phyloP scores from a whole-genome alignment of 2,329 filamentous ascomycete species.

The Colletotrichum tropicale region DNA sequence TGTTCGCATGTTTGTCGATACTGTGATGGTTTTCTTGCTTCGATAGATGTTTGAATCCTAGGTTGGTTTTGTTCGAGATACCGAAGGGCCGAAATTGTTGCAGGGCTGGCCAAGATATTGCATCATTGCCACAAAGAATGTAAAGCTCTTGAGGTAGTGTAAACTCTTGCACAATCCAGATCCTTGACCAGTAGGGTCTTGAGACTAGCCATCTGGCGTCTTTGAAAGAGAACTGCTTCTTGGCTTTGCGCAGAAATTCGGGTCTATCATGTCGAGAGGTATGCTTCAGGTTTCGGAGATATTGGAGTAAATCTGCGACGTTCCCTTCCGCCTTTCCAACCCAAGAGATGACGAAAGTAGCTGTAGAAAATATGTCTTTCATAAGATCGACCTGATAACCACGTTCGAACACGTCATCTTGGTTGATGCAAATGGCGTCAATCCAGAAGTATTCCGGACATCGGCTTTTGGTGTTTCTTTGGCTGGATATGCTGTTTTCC shows the following conservation, averaged over 20 bases:
- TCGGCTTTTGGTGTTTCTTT: background rate
- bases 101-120: background rate
- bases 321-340: conserved; percentile 25
- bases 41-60: background rate
- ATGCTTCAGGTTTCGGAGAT: conserved; percentile 23
- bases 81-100: background rate
- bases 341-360: conserved; percentile 37
- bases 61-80: background rate
- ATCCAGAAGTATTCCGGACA: conserved; percentile 34
- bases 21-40: background rate
- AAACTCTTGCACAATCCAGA: conserved; percentile 8
- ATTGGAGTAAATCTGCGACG: background rate
- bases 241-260: conserved; percentile 16
- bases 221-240: background rate
- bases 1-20: background rate
- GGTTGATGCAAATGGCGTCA: conserved; percentile 45
- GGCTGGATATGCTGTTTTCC: background rate
- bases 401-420: conserved; percentile 37
- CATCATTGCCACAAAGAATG: background rate
- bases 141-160: background rate
- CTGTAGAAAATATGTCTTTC: conserved; percentile 40
- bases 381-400: conserved; percentile 41
- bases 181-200: background rate
- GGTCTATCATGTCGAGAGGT: conserved; percentile 23
- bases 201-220: background rate